Evolutionary conservation across 2,329 filamentous ascomycete species (phyloP).

Genomic region (Emergomyces orientalis): DNA sequence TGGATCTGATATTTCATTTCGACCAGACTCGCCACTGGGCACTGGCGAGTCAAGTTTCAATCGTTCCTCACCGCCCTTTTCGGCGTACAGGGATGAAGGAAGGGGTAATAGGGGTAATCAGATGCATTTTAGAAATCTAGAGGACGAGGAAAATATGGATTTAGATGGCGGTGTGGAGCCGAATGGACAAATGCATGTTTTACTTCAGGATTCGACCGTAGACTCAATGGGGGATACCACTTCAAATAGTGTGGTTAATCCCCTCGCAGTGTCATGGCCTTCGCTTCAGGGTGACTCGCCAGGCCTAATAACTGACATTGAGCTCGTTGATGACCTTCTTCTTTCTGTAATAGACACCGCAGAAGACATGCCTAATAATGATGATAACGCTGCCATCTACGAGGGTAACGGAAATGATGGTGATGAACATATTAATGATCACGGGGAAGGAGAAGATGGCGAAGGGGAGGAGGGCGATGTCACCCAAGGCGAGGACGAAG

Average conservation of each 20-base stretch:
- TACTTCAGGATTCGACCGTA: not conserved
- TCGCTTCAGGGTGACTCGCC: not conserved
- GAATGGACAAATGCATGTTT: not conserved
- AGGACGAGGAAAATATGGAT: not conserved
- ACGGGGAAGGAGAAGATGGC: not conserved
- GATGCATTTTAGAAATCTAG: not conserved
- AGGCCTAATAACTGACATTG: not conserved
- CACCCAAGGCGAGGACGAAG: constrained; percentile 7
- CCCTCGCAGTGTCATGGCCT: not conserved
- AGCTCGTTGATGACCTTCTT: not conserved
- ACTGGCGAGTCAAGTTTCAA: not conserved
- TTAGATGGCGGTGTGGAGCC: not conserved
- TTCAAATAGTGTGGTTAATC: not conserved
- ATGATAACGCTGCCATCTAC: constrained; percentile 12
- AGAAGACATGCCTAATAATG: not conserved
- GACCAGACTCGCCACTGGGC: not conserved
- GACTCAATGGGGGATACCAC: not conserved
- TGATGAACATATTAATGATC: not conserved
- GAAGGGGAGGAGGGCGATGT: constrained; percentile 13
- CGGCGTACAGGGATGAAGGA: not conserved
- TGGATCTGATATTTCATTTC: constrained; percentile 1
- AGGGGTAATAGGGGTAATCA: not conserved
- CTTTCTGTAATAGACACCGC: not conserved
- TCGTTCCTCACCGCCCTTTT: not conserved
- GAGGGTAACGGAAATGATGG: constrained; percentile 12